Conservation (phyloP, 257 asterid genomes). For the Salvia splendens region DNA sequence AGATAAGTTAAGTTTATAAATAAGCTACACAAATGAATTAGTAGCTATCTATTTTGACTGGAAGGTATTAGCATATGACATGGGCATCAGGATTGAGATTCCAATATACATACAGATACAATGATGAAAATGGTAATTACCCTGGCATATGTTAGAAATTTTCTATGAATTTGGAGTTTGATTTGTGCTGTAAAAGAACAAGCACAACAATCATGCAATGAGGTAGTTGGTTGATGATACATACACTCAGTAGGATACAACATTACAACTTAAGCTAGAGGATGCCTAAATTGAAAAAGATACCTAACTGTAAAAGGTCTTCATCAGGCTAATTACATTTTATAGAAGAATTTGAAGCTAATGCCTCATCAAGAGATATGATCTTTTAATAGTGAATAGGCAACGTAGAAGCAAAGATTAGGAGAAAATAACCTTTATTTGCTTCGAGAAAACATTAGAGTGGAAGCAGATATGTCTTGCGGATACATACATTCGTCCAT, state of each 20-base stretch:
- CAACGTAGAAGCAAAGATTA: slow-evolving; percentile 13
- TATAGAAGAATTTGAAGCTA: background rate
- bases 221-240: slow-evolving; percentile 6
- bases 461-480: slow-evolving; percentile 91
- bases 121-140: background rate
- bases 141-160: slow-evolving; percentile 8
- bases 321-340: background rate
- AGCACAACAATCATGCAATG: background rate
- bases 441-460: slow-evolving; percentile 89
- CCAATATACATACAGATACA: slow-evolving; percentile 8
- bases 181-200: background rate
- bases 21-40: slow-evolving; percentile 5
- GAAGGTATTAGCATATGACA: background rate
- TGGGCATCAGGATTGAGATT: slow-evolving; percentile 1
- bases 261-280: slow-evolving; percentile 15
- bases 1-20: background rate
- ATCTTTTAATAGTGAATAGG: slow-evolving; percentile 8
- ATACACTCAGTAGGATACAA: slow-evolving; percentile 8
- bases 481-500: slow-evolving; percentile 88
- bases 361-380: slow-evolving; percentile 14
- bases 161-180: too few relatives aligned
- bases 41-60: slow-evolving; percentile 17
- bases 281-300: background rate
- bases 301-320: slow-evolving; percentile 6
- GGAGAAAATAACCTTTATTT: slow-evolving; percentile 69